Percentiles rank a stretch among this genome's conserved stretches.
Conservation (phyloP, 1,284 basidiomycete species). For the Ganoderma boninense region DNA sequence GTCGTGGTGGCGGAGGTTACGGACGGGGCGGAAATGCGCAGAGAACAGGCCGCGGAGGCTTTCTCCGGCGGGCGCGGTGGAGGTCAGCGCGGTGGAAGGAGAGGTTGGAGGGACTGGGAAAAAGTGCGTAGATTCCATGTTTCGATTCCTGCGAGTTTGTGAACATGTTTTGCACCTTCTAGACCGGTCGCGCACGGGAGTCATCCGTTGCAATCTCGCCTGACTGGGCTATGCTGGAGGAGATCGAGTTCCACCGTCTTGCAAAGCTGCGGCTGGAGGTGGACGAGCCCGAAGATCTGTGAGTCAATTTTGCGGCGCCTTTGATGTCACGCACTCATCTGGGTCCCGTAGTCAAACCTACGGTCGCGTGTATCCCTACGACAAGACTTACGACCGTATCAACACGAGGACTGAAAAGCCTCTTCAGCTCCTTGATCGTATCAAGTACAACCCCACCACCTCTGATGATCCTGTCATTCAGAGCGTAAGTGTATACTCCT, state of each 20-base stretch:
- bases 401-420: constrained; percentile 93
- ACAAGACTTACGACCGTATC: constrained; percentile 95
- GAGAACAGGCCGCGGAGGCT: constrained; percentile 59
- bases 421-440: constrained; percentile 92
- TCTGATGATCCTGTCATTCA: constrained; percentile 97
- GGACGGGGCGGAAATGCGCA: constrained; percentile 44
- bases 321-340: constrained; percentile 13
- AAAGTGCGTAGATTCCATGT: constrained; percentile 62
- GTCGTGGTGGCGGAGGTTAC: constrained; percentile 55
- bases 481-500: constrained; percentile 57
- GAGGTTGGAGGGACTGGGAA: constrained; percentile 95
- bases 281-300: constrained; percentile 90
- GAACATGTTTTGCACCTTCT: constrained; percentile 1
- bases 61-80: constrained; percentile 48
- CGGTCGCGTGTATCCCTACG: constrained; percentile 93
- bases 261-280: constrained; percentile 93
- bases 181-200: constrained; percentile 92
- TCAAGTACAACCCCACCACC: constrained; percentile 97
- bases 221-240: constrained; percentile 95
- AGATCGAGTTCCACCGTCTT: constrained; percentile 96
- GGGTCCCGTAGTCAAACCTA: constrained; percentile 73
- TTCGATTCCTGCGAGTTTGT: background rate
- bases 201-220: constrained; percentile 93
- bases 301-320: constrained; percentile 42
- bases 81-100: constrained; percentile 69